Base-by-base conservation (phyloP, 176 grass and related monocot genomes). In the Eleusine indica region DNA sequence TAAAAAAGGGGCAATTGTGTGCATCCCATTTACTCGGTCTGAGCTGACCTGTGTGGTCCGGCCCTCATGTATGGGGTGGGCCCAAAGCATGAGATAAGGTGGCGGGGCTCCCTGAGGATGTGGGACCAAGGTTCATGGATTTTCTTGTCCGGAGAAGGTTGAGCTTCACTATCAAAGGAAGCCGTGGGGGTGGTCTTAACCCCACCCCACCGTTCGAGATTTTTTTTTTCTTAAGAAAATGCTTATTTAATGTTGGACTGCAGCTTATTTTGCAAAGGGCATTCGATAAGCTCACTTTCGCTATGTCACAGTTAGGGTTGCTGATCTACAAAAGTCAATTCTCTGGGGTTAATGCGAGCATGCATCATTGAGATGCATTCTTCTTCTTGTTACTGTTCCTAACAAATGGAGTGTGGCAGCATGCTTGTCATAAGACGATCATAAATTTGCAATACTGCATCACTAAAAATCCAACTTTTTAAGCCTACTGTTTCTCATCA, bases 401-500 rank as follows among this genome's bases (percentile, higher is more conserved):
- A 63, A 69, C 12, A 63, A 64, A 17, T 75, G 53, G 10, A 60
- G 28, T 68, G 52, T 56, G 44, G 68, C 57, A 66, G 51, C 18
- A 5, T 43, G 21, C 18, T 64, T 63, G 62, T 64, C 60, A 49
- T 30, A 76, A 63, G 35, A 14, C 52, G 70, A 22, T 29, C 74
- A 46, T 30, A 71, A 76, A 81, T 82, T 81, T 76, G 4, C 49
- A 51, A n/a, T 74, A 42, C n/a, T 40, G 29, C 63, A 71, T 37
- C 40, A 56, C 7, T 8, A 60, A 21, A 57, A 63, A 32, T 64
- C 22, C 28, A 86, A 66, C 22, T 70, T 9, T 18, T 54, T 83
- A 74, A 73, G 17, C 30, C 5, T 83, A 53, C 4, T 13, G 32
- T 86, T 82, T 53, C 39, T 83, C n/a, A 86, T 52, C 39, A 74